Base-by-base conservation (phyloP, 495 filamentous ascomycete species). In the Penicillium silybi region DNA sequence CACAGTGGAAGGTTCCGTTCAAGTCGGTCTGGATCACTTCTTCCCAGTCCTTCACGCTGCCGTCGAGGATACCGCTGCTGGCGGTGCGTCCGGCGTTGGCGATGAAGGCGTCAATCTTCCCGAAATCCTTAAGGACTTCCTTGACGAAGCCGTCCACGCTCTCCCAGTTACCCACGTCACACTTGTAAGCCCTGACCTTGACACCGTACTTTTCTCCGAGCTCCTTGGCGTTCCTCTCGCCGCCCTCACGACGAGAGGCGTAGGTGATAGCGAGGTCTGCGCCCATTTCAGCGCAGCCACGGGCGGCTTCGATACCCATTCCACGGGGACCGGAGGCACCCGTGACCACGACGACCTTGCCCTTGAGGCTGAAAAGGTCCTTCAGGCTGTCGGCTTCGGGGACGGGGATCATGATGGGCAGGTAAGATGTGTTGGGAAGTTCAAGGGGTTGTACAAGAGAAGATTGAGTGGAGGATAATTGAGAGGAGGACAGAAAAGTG, bases 231-330 rank as follows among this genome's bases (percentile, higher is more conserved):
- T 86, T 85, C 73, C 79, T 80, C 70, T 85, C 79, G 44, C 79
- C 84, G 16, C 80, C 82, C 42, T 79, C 60, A 0, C 78, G 67
- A 8, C 82, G 80, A 3, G 84, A 85, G 47, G 82, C 59, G 63
- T 87, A 88, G 51, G 83, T 85, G 67, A 87, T 75, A 63, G 83
- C 82, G 18, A 89, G 63, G 66, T 87, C 75, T 58, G 85, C 85
- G 29, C 85, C 85, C 74, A 87, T 81, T 60, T 89, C 85, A 32
- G 85, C 85, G 57, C 81, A 84, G 46, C 84, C 85, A 13, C 84
- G 84, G 2, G 85, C 85, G 42, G 85, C 84, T 65, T 88, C 85
- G 56, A 85, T 87, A 46, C 85, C 85, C 75, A 89, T 89, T 29
- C 85, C 85, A 27, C 70, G 77, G 39, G 85, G 72, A 11, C 85